These are phyloP conservation scores for Neophaeococcomyces aloes DNA, from an alignment of 2,329 filamentous ascomycete genomes.

Conservation along the genomic window DNA sequence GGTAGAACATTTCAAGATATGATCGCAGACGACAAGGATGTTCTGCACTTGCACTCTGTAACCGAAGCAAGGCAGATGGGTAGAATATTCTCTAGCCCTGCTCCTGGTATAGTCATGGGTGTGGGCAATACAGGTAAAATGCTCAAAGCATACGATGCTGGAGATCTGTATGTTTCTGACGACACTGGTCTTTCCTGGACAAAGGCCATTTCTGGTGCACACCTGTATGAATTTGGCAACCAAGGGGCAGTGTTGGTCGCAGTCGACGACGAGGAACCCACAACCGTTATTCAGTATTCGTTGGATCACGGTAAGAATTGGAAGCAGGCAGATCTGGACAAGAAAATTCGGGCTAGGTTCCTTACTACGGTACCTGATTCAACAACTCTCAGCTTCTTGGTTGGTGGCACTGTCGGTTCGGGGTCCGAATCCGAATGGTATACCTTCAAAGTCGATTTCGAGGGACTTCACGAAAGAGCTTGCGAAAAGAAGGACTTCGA, in stretches of 20 bases:
- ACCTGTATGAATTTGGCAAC: constrained; percentile 95
- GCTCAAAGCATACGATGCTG: constrained; percentile 59
- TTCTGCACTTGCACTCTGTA: constrained; percentile 83
- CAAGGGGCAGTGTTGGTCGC: constrained; percentile 83
- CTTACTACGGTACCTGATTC: constrained; percentile 88
- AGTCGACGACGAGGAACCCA: constrained; percentile 55
- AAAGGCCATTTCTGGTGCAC: constrained; percentile 60
- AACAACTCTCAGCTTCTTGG: constrained; percentile 79
- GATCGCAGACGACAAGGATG: constrained; percentile 53
- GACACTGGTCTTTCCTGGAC: constrained; percentile 82
- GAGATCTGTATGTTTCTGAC: constrained; percentile 78
- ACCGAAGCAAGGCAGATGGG: constrained; percentile 75
- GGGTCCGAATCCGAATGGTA: constrained; percentile 46
- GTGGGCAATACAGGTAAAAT: constrained; percentile 77
- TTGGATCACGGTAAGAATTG: constrained; percentile 82
- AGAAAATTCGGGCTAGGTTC: constrained; percentile 59
- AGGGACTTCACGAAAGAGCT: constrained; percentile 64
- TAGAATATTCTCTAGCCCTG: constrained; percentile 82
- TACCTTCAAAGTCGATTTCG: constrained; percentile 73
- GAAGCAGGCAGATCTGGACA: constrained; percentile 56
- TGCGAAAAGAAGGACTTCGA: constrained; percentile 64
- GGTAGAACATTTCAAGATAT: constrained; percentile 72
- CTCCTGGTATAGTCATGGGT: constrained; percentile 87
- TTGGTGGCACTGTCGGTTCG: constrained; percentile 53
- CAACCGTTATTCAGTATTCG: constrained; percentile 62